Percentiles rank a stretch among this genome's conserved stretches.
These are phyloP conservation scores for Hortiboletus campestris DNA, from an alignment of 768 basidiomycete genomes.

Conservation along the genomic window DNA sequence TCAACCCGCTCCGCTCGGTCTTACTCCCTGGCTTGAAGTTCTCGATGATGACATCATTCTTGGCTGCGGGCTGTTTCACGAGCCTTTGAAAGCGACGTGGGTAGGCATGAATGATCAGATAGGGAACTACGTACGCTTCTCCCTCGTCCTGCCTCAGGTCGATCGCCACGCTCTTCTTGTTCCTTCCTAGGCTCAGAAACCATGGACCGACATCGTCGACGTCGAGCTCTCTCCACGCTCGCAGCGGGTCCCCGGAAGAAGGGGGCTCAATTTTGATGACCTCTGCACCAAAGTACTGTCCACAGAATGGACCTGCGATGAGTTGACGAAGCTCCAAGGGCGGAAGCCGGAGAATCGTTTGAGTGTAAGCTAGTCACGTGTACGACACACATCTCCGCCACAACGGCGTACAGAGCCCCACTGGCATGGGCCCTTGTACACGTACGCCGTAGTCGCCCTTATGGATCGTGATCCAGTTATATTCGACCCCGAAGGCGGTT, in stretches of 20 bases:
- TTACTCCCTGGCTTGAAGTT: conserved; percentile 76
- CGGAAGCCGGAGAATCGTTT: conserved; percentile 54
- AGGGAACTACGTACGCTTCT: conserved; percentile 37
- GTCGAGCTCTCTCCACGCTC: conserved; percentile 71
- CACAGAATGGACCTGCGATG: conserved; percentile 71
- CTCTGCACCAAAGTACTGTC: conserved; percentile 73
- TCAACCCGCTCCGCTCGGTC: conserved; percentile 10
- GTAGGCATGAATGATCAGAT: neutral
- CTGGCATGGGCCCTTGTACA: too few species aligned
- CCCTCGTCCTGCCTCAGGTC: conserved; percentile 60
- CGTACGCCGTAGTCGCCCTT: too few species aligned
- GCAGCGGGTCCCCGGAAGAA: conserved; percentile 59
- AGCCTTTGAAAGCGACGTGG: conserved; percentile 38
- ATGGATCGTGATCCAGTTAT: too few species aligned
- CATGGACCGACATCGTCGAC: conserved; percentile 70
- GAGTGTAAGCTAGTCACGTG: too few species aligned
- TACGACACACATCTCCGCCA: too few species aligned
- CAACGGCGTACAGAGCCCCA: too few species aligned
- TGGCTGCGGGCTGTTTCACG: conserved; percentile 57
- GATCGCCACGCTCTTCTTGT: conserved; percentile 73
- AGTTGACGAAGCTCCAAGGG: conserved; percentile 67
- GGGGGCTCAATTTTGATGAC: conserved; percentile 73
- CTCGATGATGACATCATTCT: conserved; percentile 66
- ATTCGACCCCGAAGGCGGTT: too few species aligned
- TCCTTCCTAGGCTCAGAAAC: conserved; percentile 69